Evolutionary conservation across 108 stramenopile genomes (phyloP), one percentile per base, ranked within the genome.

Genomic region (Ochromonas danica): DNA sequence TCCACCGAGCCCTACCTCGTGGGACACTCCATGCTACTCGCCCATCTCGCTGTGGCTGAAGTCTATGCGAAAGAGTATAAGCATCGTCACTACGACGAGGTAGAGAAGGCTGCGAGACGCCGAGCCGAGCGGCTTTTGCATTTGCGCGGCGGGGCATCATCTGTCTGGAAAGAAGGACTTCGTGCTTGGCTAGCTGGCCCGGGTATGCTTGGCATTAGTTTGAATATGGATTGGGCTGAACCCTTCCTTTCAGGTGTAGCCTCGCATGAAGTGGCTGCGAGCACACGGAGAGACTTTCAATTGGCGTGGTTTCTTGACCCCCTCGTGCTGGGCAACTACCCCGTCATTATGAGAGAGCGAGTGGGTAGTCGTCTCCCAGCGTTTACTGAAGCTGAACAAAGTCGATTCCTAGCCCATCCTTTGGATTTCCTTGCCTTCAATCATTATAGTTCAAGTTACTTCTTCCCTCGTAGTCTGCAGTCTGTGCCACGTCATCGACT

Each of bases 351-450:
- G 94, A 80, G 78, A 45, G 79, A 85, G 0, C 61, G 81, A 42
- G 82, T 93, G 40, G 90, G 92, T 1, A 22, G 22, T 57, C 74
- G 77, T 30, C 85, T 96, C 31, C 96, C 94, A 3, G 33, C 33
- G 28, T 95, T 95, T 79, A 91, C 93, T 1, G n/a, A n/a, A n/a
- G 78, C 81, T 22, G 78, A 85, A 40, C 87, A 93, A 77, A 77
- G 79, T 61, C 30, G 60, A 84, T 30, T 79, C 33, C 45, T 97
- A 30, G 71, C 75, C 41, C 90, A 89, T 1, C 89, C 89, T 43
- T 63, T 78, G 30, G 96, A 97, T 79, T 96, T 95, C 82, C 84
- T 97, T 43, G 96, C 95, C 0, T 79, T 97, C 28, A 97, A 97
- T 82, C 92, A 94, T 77, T 97, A 95, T 85, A 57, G 17, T 22